A percentile compares a stretch with the other conserved stretches of the same genome.
phyloP scores from a whole-genome alignment of 768 basidiomycete genomes.

The Phaffia australis region DNA sequence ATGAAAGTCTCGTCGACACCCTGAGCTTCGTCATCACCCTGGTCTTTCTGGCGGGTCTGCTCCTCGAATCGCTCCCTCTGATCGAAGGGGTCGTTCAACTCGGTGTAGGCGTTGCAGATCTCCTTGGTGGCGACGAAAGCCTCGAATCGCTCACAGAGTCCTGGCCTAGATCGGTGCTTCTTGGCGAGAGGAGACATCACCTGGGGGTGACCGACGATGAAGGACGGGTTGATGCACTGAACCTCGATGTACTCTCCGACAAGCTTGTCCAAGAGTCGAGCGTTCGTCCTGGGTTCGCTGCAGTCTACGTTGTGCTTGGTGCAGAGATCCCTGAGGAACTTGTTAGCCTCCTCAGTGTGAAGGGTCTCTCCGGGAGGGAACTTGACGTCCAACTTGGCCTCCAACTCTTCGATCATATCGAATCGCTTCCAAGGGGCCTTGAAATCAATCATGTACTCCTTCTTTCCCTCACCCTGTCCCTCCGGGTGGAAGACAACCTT shows the following conservation, averaged over 20 bases:
- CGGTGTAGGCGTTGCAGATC: constrained; percentile 97
- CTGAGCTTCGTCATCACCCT: constrained; percentile 96
- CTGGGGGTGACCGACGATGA: constrained; percentile 97
- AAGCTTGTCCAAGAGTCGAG: constrained; percentile 94
- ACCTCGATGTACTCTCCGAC: constrained; percentile 97
- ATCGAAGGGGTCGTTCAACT: constrained; percentile 91
- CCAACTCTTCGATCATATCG: constrained; percentile 93
- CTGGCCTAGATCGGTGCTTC: constrained; percentile 92
- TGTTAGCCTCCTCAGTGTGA: constrained; percentile 75
- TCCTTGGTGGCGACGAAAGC: constrained; percentile 97
- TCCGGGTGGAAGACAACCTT: constrained; percentile 81
- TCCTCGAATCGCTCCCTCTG: constrained; percentile 93
- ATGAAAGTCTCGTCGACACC: constrained; percentile 92
- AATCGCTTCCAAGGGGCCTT: constrained; percentile 92
- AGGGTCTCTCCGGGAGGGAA: constrained; percentile 89
- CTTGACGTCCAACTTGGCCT: constrained; percentile 79
- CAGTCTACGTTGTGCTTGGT: constrained; percentile 94
- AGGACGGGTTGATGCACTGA: constrained; percentile 88
- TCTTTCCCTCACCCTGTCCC: constrained; percentile 59
- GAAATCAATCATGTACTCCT: constrained; percentile 70
- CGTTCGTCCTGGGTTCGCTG: constrained; percentile 86
- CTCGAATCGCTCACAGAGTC: constrained; percentile 97
- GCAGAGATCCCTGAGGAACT: constrained; percentile 73
- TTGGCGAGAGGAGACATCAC: constrained; percentile 99
- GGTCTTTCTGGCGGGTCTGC: constrained; percentile 80